Conservation (phyloP, 306 rosid species). For the Adenanthera pavonina region DNA sequence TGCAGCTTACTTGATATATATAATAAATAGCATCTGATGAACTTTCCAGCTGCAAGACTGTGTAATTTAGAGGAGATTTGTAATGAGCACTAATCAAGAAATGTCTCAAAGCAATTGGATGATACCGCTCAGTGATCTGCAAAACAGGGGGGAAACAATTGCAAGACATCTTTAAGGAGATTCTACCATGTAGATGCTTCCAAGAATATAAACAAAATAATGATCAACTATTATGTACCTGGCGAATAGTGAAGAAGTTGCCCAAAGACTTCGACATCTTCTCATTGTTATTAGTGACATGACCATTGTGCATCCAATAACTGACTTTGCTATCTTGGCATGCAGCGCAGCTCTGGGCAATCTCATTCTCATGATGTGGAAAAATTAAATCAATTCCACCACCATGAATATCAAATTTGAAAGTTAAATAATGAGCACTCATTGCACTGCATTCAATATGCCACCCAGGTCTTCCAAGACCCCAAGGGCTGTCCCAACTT, state of each 20-base stretch:
- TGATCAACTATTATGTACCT: constrained; percentile 54
- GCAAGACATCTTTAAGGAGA: constrained; percentile 32
- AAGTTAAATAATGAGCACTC: constrained; percentile 87
- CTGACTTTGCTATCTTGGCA: constrained; percentile 68
- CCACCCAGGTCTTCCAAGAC: constrained; percentile 98
- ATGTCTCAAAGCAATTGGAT: constrained; percentile 88
- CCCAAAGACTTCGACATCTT: constrained; percentile 97
- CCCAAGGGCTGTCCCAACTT: constrained; percentile 99
- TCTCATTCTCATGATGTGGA: constrained; percentile 98
- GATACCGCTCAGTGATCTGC: constrained; percentile 83
- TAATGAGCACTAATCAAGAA: constrained; percentile 86
- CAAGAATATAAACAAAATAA: neutral
- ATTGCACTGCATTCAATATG: constrained; percentile 99
- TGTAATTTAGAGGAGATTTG: constrained; percentile 79
- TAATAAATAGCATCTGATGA: constrained; percentile 86
- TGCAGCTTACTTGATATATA: constrained; percentile 71
- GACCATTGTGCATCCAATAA: constrained; percentile 98
- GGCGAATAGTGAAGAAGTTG: constrained; percentile 95
- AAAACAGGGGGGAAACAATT: constrained; percentile 18
- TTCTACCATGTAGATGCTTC: constrained; percentile 30
- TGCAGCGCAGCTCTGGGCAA: constrained; percentile 95
- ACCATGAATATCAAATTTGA: constrained; percentile 91
- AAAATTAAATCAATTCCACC: constrained; percentile 97
- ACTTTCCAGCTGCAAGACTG: constrained; percentile 75
- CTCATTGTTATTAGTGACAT: constrained; percentile 87